Percentiles rank a stretch among this genome's conserved stretches.
Evolutionary conservation across 1,284 basidiomycete genomes (phyloP).

Genomic region (Ceraceosorus bombacis): DNA sequence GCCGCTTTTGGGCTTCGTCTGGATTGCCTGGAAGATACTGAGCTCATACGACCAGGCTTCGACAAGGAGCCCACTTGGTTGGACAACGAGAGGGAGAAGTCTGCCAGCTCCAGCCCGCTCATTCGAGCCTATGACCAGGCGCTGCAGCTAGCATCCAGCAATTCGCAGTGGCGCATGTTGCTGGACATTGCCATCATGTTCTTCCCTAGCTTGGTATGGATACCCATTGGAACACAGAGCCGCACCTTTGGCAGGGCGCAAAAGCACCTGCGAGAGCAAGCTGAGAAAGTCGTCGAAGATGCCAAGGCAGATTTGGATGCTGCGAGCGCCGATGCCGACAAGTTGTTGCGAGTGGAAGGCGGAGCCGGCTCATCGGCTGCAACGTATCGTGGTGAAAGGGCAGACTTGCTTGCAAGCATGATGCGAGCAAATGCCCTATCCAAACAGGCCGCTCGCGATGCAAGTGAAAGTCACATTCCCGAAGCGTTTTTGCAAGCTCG

Average conservation of each 20-base stretch:
- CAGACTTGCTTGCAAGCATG: conserved; percentile 3
- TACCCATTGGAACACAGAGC: neutral
- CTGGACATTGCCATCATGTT: conserved; percentile 8
- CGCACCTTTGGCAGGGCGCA: conserved; percentile 6
- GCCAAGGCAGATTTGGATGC: conserved; percentile 3
- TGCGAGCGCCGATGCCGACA: neutral
- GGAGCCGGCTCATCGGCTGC: neutral
- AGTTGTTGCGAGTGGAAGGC: neutral
- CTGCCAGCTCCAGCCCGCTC: conserved; percentile 35
- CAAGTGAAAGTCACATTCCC: neutral
- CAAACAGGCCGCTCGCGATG: neutral
- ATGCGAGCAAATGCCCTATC: conserved; percentile 5
- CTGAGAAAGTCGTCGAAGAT: conserved; percentile 3
- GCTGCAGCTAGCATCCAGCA: neutral
- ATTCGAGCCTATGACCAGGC: conserved; percentile 9
- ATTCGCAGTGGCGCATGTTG: neutral
- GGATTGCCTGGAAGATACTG: conserved; percentile 16
- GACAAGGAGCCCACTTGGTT: conserved; percentile 62
- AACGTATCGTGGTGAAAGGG: neutral
- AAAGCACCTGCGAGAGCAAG: conserved; percentile 2
- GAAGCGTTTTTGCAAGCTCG: neutral
- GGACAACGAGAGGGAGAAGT: conserved; percentile 74
- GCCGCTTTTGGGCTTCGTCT: conserved; percentile 9
- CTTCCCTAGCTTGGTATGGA: conserved; percentile 5
- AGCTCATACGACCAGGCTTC: conserved; percentile 14